Conservation (phyloP, 768 basidiomycete species). For the Lactifluus hygrophoroides region DNA sequence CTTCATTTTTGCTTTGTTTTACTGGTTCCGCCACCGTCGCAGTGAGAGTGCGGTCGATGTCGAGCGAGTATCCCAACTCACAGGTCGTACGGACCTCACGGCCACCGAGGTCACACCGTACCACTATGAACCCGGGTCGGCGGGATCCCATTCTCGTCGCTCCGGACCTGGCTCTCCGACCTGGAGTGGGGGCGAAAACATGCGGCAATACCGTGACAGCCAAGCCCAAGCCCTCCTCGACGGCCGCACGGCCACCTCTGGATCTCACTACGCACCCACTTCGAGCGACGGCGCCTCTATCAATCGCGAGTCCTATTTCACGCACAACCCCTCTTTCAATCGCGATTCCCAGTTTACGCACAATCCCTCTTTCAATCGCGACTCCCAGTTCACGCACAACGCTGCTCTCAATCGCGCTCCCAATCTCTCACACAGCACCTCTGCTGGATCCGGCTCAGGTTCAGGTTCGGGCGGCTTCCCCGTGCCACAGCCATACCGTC, state of each 20-base stretch:
- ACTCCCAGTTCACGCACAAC: too few species aligned
- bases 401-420: too few species aligned
- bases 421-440: not conserved
- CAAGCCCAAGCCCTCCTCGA: constrained; percentile 21
- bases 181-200: constrained; percentile 9
- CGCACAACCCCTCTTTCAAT: too few species aligned
- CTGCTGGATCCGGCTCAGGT: not conserved
- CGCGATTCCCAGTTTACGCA: not conserved
- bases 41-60: constrained; percentile 39
- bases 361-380: not conserved
- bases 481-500: constrained; percentile 9
- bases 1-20: constrained; percentile 24
- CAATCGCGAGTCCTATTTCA: too few species aligned
- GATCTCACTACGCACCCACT: constrained; percentile 16
- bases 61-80: constrained; percentile 31
- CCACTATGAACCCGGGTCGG: constrained; percentile 21
- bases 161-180: constrained; percentile 7
- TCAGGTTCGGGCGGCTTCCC: not conserved
- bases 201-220: constrained; percentile 24
- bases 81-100: constrained; percentile 18
- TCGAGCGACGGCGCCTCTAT: not conserved
- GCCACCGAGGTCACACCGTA: constrained; percentile 15
- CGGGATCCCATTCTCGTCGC: constrained; percentile 13
- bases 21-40: constrained; percentile 25
- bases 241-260: constrained; percentile 16